These are phyloP conservation scores for Neospermospora avenae DNA, from an alignment of 2,329 filamentous ascomycete genomes.

Conservation along the genomic window DNA sequence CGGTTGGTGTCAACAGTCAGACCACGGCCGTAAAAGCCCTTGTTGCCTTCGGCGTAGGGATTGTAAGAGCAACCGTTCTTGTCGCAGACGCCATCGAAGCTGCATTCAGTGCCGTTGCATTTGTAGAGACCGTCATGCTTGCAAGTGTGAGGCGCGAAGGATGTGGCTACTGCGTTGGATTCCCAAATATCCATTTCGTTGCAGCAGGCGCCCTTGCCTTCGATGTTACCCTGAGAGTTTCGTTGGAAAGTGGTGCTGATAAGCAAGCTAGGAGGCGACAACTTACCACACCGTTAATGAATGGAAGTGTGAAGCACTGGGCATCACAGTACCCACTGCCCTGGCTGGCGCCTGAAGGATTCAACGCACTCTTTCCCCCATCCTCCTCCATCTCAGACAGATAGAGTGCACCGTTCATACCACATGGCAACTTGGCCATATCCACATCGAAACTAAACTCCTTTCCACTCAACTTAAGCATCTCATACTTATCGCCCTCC, in stretches of 20 bases:
- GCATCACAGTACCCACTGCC: conserved; percentile 64
- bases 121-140: conserved; percentile 46
- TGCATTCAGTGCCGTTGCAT: conserved; percentile 43
- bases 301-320: conserved; percentile 52
- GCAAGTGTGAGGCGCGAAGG: conserved; percentile 46
- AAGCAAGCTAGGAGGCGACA: conserved; percentile 24
- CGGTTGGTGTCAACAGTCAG: conserved; percentile 49
- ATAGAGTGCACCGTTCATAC: conserved; percentile 71
- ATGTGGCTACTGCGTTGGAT: conserved; percentile 56
- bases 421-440: conserved; percentile 64
- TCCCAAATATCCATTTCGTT: conserved; percentile 68
- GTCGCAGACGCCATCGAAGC: conserved; percentile 55
- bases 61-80: conserved; percentile 62
- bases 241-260: not conserved
- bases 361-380: conserved; percentile 54
- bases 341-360: conserved; percentile 55
- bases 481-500: conserved; percentile 54
- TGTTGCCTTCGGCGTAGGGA: conserved; percentile 55
- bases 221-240: conserved; percentile 50
- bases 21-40: conserved; percentile 52
- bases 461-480: conserved; percentile 51
- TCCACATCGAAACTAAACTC: conserved; percentile 72
- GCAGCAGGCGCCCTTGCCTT: conserved; percentile 59
- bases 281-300: conserved; percentile 49
- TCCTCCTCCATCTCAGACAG: conserved; percentile 60